A percentile compares a stretch with the other conserved stretches of the same genome.
Evolutionary conservation across 1,284 basidiomycete species (phyloP).

Genomic region (Cutaneotrichosporon cutaneum): DNA sequence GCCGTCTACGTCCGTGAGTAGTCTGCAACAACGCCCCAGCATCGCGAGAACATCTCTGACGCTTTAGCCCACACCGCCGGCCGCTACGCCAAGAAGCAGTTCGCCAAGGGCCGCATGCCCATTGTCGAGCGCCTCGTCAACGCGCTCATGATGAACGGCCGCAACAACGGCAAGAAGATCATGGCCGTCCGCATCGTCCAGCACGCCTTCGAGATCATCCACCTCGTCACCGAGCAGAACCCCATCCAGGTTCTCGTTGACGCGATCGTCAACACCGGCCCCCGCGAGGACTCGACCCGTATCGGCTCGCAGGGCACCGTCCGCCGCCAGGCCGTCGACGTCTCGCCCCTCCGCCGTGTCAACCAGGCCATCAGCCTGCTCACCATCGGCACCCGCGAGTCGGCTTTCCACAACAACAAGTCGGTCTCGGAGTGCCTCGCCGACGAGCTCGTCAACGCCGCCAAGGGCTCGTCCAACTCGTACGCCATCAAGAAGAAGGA

Average conservation of each 20-base stretch:
- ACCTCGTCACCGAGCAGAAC: conserved; percentile 99
- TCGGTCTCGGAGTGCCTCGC: conserved; percentile 98
- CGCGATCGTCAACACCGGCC: conserved; percentile 99
- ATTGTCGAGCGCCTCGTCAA: conserved; percentile 99
- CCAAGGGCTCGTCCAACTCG: conserved; percentile 99
- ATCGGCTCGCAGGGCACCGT: conserved; percentile 99
- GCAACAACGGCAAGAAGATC: conserved; percentile 99
- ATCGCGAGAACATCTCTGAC: conserved; percentile 5
- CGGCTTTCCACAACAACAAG: conserved; percentile 99
- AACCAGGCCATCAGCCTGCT: conserved; percentile 97
- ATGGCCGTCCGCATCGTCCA: conserved; percentile 99
- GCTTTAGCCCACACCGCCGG: conserved; percentile 86
- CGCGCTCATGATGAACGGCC: conserved; percentile 99
- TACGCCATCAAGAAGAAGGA: conserved; percentile 85
- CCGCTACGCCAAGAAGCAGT: conserved; percentile 99
- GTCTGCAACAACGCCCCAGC: too few species aligned
- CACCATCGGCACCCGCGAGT: conserved; percentile 97
- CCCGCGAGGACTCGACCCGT: conserved; percentile 99
- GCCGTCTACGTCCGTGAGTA: conserved; percentile 78
- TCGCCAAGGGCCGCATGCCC: conserved; percentile 99
- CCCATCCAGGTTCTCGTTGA: conserved; percentile 97
- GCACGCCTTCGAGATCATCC: conserved; percentile 99
- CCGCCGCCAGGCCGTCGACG: conserved; percentile 99
- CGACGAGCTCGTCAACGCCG: conserved; percentile 99
- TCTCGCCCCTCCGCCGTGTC: conserved; percentile 95